Evolutionary conservation across 2,329 filamentous ascomycete species (phyloP).

Genomic region (Fusarium odoratissimum): DNA sequence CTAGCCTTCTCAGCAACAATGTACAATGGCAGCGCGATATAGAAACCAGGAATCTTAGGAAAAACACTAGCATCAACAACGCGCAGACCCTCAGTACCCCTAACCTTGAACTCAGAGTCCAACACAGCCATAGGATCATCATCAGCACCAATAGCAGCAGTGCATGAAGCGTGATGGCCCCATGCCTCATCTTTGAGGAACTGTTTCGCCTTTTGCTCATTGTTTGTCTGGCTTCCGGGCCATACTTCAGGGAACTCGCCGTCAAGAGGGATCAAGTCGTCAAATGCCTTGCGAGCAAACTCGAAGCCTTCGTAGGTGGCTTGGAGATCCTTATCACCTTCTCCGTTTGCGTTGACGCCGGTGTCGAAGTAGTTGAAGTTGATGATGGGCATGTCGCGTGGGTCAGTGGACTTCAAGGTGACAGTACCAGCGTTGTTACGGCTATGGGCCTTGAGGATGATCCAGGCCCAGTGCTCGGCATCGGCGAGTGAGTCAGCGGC

Average conservation of each 20-base stretch:
- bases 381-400: slow-evolving; percentile 72
- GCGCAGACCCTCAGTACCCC: slow-evolving; percentile 64
- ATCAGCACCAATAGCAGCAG: slow-evolving; percentile 48
- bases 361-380: slow-evolving; percentile 70
- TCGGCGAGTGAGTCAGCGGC: slow-evolving; percentile 57
- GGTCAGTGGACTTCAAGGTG: slow-evolving; percentile 68
- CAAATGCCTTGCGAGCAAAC: slow-evolving; percentile 59
- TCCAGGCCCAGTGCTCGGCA: slow-evolving; percentile 55
- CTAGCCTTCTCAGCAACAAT: slow-evolving; percentile 69
- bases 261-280: slow-evolving; percentile 23
- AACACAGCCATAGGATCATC: slow-evolving; percentile 55
- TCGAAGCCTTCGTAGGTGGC: slow-evolving; percentile 67
- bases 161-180: slow-evolving; percentile 51
- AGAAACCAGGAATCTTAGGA: slow-evolving; percentile 42
- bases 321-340: slow-evolving; percentile 62
- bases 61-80: slow-evolving; percentile 73
- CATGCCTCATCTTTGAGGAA: slow-evolving; percentile 49
- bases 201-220: slow-evolving; percentile 44
- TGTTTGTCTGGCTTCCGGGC: slow-evolving; percentile 54
- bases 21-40: slow-evolving; percentile 31
- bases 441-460: slow-evolving; percentile 63
- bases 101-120: slow-evolving; percentile 65
- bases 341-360: slow-evolving; percentile 58
- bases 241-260: slow-evolving; percentile 40
- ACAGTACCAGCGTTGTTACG: slow-evolving; percentile 72